Conservation (phyloP, 1,139 yeast species). For the Entelexis paramagnoliae region DNA sequence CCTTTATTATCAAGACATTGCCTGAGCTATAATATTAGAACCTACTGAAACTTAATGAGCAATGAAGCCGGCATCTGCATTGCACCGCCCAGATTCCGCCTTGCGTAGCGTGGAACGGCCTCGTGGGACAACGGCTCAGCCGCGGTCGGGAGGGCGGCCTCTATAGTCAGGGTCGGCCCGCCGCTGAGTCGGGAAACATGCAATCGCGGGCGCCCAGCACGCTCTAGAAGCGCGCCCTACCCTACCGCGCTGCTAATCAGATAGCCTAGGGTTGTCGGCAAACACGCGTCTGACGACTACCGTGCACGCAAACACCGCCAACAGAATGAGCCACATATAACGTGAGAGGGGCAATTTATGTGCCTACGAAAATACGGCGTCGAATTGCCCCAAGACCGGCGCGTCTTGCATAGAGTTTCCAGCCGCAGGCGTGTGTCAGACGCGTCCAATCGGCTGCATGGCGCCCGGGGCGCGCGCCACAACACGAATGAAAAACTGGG, state of each 20-base stretch:
- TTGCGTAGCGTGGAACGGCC: too few relatives aligned
- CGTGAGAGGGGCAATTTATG: too few relatives aligned
- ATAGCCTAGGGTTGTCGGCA: not conserved
- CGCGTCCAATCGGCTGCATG: not conserved
- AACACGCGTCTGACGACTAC: not conserved
- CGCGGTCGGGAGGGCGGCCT: too few relatives aligned
- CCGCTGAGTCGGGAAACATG: too few relatives aligned
- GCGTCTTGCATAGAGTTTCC: not conserved
- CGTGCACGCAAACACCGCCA: too few relatives aligned
- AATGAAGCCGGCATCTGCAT: too few relatives aligned
- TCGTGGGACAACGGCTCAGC: too few relatives aligned
- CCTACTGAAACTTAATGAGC: not conserved
- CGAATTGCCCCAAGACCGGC: too few relatives aligned
- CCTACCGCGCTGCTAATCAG: not conserved
- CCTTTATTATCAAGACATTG: conserved; percentile 37
- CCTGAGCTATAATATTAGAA: conserved; percentile 24
- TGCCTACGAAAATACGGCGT: too few relatives aligned
- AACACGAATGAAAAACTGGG: not conserved
- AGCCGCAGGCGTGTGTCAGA: not conserved
- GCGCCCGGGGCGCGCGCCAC: not conserved
- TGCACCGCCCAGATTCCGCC: too few relatives aligned
- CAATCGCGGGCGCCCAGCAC: not conserved
- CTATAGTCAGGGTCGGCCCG: too few relatives aligned
- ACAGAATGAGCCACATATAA: too few relatives aligned
- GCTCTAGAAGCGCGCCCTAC: not conserved